Conservation (phyloP, 75 land plant species). For the Sequoia sempervirens region DNA sequence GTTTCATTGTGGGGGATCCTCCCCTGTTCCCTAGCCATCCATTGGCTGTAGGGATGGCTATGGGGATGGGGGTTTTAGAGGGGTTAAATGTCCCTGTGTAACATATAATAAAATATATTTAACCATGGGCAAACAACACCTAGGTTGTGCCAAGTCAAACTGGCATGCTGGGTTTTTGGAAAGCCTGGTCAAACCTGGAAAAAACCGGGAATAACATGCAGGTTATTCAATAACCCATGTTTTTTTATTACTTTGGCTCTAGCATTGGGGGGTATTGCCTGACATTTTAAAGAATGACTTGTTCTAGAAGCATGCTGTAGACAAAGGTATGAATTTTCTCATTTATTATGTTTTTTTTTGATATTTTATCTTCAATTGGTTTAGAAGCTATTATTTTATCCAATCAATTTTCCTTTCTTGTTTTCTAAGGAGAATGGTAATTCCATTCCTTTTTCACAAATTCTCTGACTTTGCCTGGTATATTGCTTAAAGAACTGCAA, state of each 20-base stretch:
- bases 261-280: background rate
- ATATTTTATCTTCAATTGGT: background rate
- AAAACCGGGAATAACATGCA: too few relatives aligned
- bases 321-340: background rate
- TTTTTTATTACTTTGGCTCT: background rate
- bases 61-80: too few relatives aligned
- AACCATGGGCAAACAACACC: too few relatives aligned
- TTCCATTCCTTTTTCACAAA: background rate
- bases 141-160: too few relatives aligned
- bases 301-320: background rate
- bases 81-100: too few relatives aligned
- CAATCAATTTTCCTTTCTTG: background rate
- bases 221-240: background rate
- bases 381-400: background rate
- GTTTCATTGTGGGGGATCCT: too few relatives aligned
- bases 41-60: too few relatives aligned
- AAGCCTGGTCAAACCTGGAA: too few relatives aligned
- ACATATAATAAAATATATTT: too few relatives aligned
- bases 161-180: too few relatives aligned
- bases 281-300: background rate
- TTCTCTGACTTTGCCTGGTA: background rate
- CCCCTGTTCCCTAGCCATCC: too few relatives aligned
- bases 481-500: background rate
- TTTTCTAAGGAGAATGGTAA: background rate
- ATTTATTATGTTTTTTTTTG: background rate